Base-by-base conservation (phyloP, 2,329 filamentous ascomycete species). In the Fonsecaea multimorphosa region DNA sequence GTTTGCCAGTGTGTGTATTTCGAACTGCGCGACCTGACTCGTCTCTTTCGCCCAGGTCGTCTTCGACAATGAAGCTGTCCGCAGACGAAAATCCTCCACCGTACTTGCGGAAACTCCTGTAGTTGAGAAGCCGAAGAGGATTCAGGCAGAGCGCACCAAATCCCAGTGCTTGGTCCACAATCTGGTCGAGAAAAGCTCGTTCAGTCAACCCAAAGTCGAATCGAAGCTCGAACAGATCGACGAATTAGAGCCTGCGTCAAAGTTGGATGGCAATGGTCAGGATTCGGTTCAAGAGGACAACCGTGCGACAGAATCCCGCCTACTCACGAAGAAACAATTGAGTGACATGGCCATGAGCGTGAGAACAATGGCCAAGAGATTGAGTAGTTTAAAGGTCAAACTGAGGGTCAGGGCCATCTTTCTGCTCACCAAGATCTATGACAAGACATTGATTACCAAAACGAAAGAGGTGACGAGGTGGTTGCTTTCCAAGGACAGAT, bases 281-380 rank as follows among this genome's bases (percentile, higher is more conserved):
- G 19, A 19, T 16, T 27, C 19, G 73, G 76, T n/a, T 29, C 63
- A 32, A 27, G 75, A 80, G 1, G 72, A 76, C 58, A 73, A 74
- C 24, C 76, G 78, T 9, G 80, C 83, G 29, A 80, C 83, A 19
- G 82, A 88, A 63, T 89, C 87, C 65, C 86, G 94, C n/a, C 86
- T 97, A 57, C 83, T 98, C 71, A 97, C 93, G 1, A 98, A 98
- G 81, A 93, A 91, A 77, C 92, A 99, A 78, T 84, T 99, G 49
- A 93, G 91, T 14, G 95, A 98, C 73, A 98, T 99, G 94, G 93
- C 94, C 0, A 93, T 94, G 87, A 93, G 94, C 29, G 95, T 98
- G 64, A 85, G 95, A 55, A 92, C 97, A 78, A 82, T 99, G 65
- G 94, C 91, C 32, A 91, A 96, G 74, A 90, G 91, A 66, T 80